Base-by-base conservation (phyloP, 2,329 filamentous ascomycete genomes). In the Cordyceps javanica region DNA sequence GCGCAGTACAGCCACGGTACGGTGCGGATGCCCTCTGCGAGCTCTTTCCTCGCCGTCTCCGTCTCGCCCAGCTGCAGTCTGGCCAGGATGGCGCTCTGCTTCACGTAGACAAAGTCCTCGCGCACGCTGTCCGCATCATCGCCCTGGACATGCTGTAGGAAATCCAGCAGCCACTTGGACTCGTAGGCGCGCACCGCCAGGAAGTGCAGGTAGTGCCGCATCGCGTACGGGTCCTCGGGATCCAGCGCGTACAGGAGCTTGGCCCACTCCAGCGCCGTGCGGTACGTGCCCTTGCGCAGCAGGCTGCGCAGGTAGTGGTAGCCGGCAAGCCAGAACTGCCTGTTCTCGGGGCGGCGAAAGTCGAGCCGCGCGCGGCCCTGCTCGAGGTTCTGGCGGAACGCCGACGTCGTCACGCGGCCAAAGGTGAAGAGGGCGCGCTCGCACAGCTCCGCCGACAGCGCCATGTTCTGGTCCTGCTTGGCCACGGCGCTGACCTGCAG, bases 401-500 rank as follows among this genome's bases (percentile, higher is more conserved):
- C 84, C 9, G 90, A 93, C 60, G 94, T 86, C 0, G 91, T 86
- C 3, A 91, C 89, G 38, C 93, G 84, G n/a, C 93, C 94, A 68
- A 97, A 93, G 0, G 90, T 89, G 74, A 97, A 97, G 6, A 99
- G 80, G 0, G 93, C 92, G 46, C 94, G 83, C 73, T 97, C 93
- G 55, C 95, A 84, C 2, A 97, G 81, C 66, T 97, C 92, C 3
- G 90, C 88, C 0, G 93, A 87, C 4, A 94, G 82, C 1, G 92
- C 85, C 69, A 91, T 87, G 68, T 97, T 94, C 55, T 91, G 85
- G 68, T 97, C 91, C 63, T 96, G 89, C 69, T 94, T 93, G 13
- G 91, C 91, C 51, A 97, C 89, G 69, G 91, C 90, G 61, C 90
- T 95, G 28, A 96, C 91, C 69, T 97, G 92, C 23, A 97, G 85